phyloP scores from a whole-genome alignment of 2,329 filamentous ascomycete genomes.

The Exophiala bonariae region DNA sequence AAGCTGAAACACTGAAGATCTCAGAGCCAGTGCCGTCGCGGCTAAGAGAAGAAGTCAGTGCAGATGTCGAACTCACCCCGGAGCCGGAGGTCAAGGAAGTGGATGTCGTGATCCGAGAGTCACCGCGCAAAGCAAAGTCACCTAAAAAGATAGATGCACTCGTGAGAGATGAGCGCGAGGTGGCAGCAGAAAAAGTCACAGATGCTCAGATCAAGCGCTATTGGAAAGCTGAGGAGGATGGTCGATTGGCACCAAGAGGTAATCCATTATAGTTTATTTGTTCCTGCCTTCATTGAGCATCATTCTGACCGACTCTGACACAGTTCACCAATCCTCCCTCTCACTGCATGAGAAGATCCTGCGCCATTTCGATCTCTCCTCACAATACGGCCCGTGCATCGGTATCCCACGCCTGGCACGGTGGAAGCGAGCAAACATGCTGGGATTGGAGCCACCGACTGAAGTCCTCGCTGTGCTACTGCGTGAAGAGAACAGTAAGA shows the following conservation, averaged over 20 bases:
- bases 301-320: not conserved
- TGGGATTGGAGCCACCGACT: slow-evolving; percentile 84
- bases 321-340: slow-evolving; percentile 75
- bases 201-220: slow-evolving; percentile 72
- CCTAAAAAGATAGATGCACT: slow-evolving; percentile 25
- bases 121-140: slow-evolving; percentile 13
- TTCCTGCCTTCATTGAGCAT: not conserved
- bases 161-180: slow-evolving; percentile 32
- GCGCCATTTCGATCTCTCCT: slow-evolving; percentile 88
- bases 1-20: slow-evolving; percentile 35
- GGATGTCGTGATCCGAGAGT: slow-evolving; percentile 14
- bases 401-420: slow-evolving; percentile 78
- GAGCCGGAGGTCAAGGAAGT: slow-evolving; percentile 11
- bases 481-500: slow-evolving; percentile 53
- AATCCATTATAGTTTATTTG: slow-evolving; percentile 2
- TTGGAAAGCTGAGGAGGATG: slow-evolving; percentile 71
- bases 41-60: slow-evolving; percentile 5
- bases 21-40: slow-evolving; percentile 24
- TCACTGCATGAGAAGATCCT: slow-evolving; percentile 79
- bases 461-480: slow-evolving; percentile 86
- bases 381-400: slow-evolving; percentile 87
- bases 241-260: slow-evolving; percentile 64
- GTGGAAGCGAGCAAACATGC: slow-evolving; percentile 79
- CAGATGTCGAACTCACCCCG: slow-evolving; percentile 16
- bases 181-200: slow-evolving; percentile 62